Evolutionary conservation across 371 early-diverging fungal species (phyloP).

Genomic region (Lichtheimia ramosa): DNA sequence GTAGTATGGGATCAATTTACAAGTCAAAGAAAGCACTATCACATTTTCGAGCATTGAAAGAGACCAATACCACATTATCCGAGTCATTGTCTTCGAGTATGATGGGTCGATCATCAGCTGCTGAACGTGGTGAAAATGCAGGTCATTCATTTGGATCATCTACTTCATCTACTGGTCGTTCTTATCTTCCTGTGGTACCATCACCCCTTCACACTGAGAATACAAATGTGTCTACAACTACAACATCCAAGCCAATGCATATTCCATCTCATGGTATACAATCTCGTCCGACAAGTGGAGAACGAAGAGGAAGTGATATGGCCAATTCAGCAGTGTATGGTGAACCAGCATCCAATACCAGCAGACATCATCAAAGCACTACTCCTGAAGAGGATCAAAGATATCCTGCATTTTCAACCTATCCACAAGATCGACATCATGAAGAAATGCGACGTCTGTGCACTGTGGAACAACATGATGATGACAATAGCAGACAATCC

Average conservation of each 20-base stretch:
- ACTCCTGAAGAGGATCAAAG: not conserved
- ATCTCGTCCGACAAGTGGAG: too few relatives aligned
- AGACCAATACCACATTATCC: constrained; percentile 21
- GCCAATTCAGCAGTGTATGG: constrained; percentile 4
- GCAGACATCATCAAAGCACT: not conserved
- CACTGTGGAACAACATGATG: too few relatives aligned
- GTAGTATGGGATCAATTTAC: constrained; percentile 20
- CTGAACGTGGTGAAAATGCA: not conserved
- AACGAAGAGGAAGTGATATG: too few relatives aligned
- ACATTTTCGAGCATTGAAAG: constrained; percentile 32
- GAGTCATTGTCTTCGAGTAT: constrained; percentile 24
- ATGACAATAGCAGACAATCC: too few relatives aligned
- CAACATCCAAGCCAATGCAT: not conserved
- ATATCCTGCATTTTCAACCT: constrained; percentile 21
- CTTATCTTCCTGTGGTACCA: constrained; percentile 40
- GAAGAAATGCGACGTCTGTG: constrained; percentile 16
- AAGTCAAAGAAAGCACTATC: constrained; percentile 31
- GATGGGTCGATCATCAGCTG: constrained; percentile 10
- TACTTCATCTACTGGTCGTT: constrained; percentile 28
- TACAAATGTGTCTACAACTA: not conserved
- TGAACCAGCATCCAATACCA: not conserved
- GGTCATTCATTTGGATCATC: constrained; percentile 14
- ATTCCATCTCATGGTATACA: not conserved
- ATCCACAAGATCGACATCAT: constrained; percentile 24
- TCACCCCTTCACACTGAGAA: constrained; percentile 39